These are phyloP conservation scores for Avicennia marina DNA, from an alignment of 257 asterid genomes.

Conservation along the genomic window DNA sequence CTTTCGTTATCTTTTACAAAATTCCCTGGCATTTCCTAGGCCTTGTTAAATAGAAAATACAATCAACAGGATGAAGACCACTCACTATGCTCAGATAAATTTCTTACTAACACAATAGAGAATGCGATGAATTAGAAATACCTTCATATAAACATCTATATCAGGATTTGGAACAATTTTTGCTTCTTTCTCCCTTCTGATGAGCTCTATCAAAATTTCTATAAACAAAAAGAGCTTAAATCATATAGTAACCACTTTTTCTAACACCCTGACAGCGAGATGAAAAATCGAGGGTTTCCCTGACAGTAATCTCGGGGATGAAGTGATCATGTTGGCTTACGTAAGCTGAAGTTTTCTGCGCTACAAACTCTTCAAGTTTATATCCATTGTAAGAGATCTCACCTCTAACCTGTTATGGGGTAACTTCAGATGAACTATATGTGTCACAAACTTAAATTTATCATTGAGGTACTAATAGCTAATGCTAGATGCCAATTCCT, in stretches of 20 bases:
- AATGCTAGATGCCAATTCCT: neutral
- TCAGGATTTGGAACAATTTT: constrained; percentile 46
- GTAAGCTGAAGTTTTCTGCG: constrained; percentile 58
- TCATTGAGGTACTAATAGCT: neutral
- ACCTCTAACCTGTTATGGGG: constrained; percentile 31
- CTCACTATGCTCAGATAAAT: too few relatives aligned
- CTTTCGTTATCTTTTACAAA: too few relatives aligned
- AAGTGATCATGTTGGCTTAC: constrained; percentile 62
- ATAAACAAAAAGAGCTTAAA: neutral
- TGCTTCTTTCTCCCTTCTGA: constrained; percentile 37
- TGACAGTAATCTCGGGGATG: constrained; percentile 56
- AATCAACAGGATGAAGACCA: too few relatives aligned
- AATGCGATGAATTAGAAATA: too few relatives aligned
- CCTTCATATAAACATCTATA: constrained; percentile 55
- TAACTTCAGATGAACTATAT: neutral
- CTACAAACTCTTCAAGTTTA: constrained; percentile 40
- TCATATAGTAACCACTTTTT: constrained; percentile 22
- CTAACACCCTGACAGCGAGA: constrained; percentile 63
- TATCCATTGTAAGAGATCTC: constrained; percentile 56
- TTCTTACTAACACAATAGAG: too few relatives aligned
- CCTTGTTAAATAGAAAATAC: too few relatives aligned
- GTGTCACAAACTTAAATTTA: neutral
- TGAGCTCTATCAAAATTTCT: constrained; percentile 40
- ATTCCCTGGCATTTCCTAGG: too few relatives aligned
- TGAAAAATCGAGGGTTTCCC: constrained; percentile 61